These are phyloP conservation scores for Danielia reshetovae DNA, from an alignment of 805 yeast genomes.

Conservation along the genomic window DNA sequence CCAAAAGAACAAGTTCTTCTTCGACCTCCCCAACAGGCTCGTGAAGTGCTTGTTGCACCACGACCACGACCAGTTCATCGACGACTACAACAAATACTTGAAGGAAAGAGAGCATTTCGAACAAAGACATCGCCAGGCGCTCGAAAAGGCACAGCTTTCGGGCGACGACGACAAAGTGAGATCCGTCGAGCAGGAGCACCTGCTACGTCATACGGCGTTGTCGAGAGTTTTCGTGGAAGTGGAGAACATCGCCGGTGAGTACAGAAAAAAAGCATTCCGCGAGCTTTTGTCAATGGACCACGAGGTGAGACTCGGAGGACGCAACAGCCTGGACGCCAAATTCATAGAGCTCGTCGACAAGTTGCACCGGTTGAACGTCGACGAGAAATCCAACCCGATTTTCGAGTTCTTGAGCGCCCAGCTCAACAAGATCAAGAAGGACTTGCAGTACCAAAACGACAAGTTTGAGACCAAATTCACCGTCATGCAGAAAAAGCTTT, in stretches of 20 bases:
- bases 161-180: conserved; percentile 8
- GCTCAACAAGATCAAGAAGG: conserved; percentile 26
- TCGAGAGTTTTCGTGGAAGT: conserved; percentile 29
- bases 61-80: conserved; percentile 35
- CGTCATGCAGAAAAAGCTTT: conserved; percentile 34
- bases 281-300: conserved; percentile 38
- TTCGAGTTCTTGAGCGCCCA: conserved; percentile 33
- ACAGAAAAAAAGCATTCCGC: conserved; percentile 30
- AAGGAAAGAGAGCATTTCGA: conserved; percentile 21
- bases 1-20: conserved; percentile 27
- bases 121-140: conserved; percentile 8
- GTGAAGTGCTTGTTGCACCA: conserved; percentile 24
- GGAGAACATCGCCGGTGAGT: conserved; percentile 30
- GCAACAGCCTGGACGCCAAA: conserved; percentile 22
- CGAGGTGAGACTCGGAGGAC: conserved; percentile 17
- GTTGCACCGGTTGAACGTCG: conserved; percentile 28
- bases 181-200: conserved; percentile 21
- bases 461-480: conserved; percentile 35
- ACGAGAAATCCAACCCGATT: conserved; percentile 23
- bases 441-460: conserved; percentile 31
- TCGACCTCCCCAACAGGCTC: conserved; percentile 34
- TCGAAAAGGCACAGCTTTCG: conserved; percentile 6
- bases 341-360: conserved; percentile 38
- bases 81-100: conserved; percentile 29
- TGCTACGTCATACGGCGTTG: conserved; percentile 26